Percentiles rank a stretch among this genome's conserved stretches.
Evolutionary conservation across 345 rosid genomes (phyloP).

Genomic region (Diplotaxis tenuifolia): DNA sequence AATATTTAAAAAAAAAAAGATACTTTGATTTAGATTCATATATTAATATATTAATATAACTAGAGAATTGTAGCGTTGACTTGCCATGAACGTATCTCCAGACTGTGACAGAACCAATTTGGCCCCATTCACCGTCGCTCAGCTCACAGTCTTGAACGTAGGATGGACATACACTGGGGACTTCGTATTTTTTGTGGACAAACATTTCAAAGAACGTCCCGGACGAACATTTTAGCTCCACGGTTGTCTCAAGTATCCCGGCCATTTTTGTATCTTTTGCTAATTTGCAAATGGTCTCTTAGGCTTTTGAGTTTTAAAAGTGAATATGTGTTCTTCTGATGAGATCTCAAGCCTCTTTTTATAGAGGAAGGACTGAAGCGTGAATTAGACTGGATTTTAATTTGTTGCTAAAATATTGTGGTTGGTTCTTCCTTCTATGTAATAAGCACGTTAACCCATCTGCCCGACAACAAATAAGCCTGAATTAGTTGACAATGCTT

Average conservation of each 20-base stretch:
- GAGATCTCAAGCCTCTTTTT: background rate
- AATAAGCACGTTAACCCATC: too few relatives aligned
- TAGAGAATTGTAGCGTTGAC: background rate
- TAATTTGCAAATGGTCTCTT: background rate
- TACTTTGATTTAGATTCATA: background rate
- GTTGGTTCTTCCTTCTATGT: background rate
- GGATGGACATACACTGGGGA: slow-evolving; percentile 24
- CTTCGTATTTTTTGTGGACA: slow-evolving; percentile 37
- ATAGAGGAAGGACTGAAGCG: background rate
- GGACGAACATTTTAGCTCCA: slow-evolving; percentile 17
- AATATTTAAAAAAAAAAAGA: background rate
- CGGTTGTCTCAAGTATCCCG: slow-evolving; percentile 18
- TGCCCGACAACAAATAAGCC: too few relatives aligned
- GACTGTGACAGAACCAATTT: slow-evolving; percentile 27
- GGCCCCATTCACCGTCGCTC: slow-evolving; percentile 44
- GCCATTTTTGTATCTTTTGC: background rate
- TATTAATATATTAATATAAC: background rate
- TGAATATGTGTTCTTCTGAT: background rate
- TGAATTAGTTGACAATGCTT: background rate
- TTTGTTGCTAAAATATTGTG: background rate
- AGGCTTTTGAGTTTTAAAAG: background rate
- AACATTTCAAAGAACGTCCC: slow-evolving; percentile 36
- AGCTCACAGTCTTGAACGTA: slow-evolving; percentile 28
- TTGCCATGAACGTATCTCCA: slow-evolving; percentile 39
- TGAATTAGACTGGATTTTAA: background rate